Evolutionary conservation across 129 eudicot species (phyloP).

Genomic region (Centella asiatica): DNA sequence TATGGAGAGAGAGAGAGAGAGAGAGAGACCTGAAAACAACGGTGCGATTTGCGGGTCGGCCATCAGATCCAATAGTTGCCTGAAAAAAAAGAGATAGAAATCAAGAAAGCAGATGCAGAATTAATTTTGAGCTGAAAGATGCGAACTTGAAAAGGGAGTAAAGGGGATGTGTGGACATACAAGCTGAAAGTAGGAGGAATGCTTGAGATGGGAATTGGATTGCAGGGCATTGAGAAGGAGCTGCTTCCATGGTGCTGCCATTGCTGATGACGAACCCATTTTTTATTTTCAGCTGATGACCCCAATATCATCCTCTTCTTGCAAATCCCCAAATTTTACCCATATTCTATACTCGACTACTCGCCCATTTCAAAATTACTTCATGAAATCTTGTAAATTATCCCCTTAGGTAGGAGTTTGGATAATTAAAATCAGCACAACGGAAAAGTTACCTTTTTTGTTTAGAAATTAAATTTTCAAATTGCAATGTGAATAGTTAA

Average conservation of each 20-base stretch:
- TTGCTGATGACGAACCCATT: slow-evolving; percentile 44
- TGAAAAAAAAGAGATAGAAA: slow-evolving; percentile 16
- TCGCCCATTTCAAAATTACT: too few species aligned
- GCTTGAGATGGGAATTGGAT: slow-evolving; percentile 75
- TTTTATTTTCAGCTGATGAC: not conserved
- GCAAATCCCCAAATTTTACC: too few species aligned
- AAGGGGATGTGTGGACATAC: slow-evolving; percentile 21
- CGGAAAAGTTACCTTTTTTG: too few species aligned
- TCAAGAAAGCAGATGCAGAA: not conserved
- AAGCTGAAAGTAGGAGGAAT: slow-evolving; percentile 69
- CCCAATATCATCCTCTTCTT: too few species aligned
- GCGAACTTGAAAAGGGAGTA: not conserved
- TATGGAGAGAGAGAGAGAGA: not conserved
- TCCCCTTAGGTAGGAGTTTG: too few species aligned
- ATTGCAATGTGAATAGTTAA: too few species aligned
- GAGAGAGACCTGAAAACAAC: slow-evolving; percentile 72
- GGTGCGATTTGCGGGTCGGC: slow-evolving; percentile 89
- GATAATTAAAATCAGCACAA: too few species aligned
- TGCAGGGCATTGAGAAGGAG: slow-evolving; percentile 64
- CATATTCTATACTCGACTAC: too few species aligned
- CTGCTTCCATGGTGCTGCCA: slow-evolving; percentile 80
- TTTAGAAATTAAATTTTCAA: too few species aligned
- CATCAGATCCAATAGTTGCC: slow-evolving; percentile 67
- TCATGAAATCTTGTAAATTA: too few species aligned
- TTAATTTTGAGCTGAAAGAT: not conserved